Percentiles rank a stretch among this genome's conserved stretches.
phyloP scores from a whole-genome alignment of 352 stramenopile genomes.

The Pythium volutum region DNA sequence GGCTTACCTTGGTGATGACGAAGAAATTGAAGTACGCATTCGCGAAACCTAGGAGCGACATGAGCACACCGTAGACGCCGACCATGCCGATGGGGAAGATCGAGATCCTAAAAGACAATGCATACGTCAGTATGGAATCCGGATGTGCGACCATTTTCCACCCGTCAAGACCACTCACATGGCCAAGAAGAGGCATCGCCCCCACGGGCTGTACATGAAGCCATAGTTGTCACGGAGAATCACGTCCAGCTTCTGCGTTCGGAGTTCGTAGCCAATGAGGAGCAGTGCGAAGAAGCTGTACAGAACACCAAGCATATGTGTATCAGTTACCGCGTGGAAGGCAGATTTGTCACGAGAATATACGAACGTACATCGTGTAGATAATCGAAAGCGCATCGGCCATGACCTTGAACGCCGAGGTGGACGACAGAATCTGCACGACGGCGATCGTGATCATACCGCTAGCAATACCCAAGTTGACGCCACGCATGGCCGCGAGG shows the following conservation, averaged over 20 bases:
- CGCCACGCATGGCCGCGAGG: slow-evolving; percentile 67
- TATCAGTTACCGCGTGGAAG: not conserved
- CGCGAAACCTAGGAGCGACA: slow-evolving; percentile 70
- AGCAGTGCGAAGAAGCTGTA: slow-evolving; percentile 80
- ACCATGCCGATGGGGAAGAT: slow-evolving; percentile 89
- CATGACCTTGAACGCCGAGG: slow-evolving; percentile 72
- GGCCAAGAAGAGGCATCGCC: slow-evolving; percentile 81
- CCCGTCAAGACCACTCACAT: slow-evolving; percentile 47
- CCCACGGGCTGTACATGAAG: slow-evolving; percentile 90
- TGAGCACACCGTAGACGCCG: slow-evolving; percentile 71
- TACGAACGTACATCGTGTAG: slow-evolving; percentile 75
- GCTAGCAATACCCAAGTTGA: slow-evolving; percentile 70
- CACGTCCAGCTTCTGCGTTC: slow-evolving; percentile 62
- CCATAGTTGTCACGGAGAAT: slow-evolving; percentile 77
- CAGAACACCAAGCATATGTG: not conserved
- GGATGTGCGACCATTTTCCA: not conserved
- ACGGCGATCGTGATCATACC: slow-evolving; percentile 76
- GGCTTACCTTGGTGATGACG: slow-evolving; percentile 76
- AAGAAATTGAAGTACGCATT: slow-evolving; percentile 92
- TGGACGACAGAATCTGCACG: slow-evolving; percentile 62
- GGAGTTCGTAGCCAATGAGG: slow-evolving; percentile 81
- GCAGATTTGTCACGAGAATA: not conserved
- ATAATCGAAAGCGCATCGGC: slow-evolving; percentile 69
- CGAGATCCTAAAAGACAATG: slow-evolving; percentile 55
- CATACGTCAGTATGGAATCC: not conserved